Evolutionary conservation across 305 asterid genomes (phyloP).

Genomic region (Monarda citriodora): DNA sequence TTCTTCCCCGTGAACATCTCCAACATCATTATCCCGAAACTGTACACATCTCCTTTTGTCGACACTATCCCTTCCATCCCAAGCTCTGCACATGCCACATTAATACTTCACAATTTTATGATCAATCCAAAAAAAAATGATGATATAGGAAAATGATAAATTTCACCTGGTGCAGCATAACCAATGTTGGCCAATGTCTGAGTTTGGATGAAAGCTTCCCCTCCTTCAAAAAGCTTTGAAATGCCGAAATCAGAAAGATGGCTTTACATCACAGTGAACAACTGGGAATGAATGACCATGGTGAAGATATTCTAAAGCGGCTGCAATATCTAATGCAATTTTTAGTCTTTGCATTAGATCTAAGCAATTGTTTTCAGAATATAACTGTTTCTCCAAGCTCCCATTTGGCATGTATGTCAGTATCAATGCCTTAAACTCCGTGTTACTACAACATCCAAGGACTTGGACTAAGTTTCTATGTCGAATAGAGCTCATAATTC

Average conservation of each 20-base stretch:
- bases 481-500: slow-evolving; percentile 27
- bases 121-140: too few relatives aligned
- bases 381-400: slow-evolving; percentile 16
- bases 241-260: not conserved
- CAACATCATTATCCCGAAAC: too few relatives aligned
- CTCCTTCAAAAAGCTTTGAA: too few relatives aligned
- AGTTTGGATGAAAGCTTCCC: too few relatives aligned
- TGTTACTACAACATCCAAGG: slow-evolving; percentile 30
- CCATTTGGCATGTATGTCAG: slow-evolving; percentile 25
- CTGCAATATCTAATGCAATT: not conserved
- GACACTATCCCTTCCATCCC: too few relatives aligned
- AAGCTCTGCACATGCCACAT: too few relatives aligned
- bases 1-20: too few relatives aligned
- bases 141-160: too few relatives aligned
- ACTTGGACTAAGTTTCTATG: slow-evolving; percentile 24
- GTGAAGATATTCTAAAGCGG: slow-evolving; percentile 1
- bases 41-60: too few relatives aligned
- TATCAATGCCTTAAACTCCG: slow-evolving; percentile 23
- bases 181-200: too few relatives aligned
- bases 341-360: not conserved
- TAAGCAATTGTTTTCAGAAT: not conserved
- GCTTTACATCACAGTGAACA: slow-evolving; percentile 6
- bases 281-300: not conserved
- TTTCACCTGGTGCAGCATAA: too few relatives aligned
- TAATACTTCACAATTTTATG: too few relatives aligned